Evolutionary conservation across 371 early-diverging fungal species (phyloP), one percentile per base, ranked within the genome.

Genomic region (Lichtheimia ornata): DNA sequence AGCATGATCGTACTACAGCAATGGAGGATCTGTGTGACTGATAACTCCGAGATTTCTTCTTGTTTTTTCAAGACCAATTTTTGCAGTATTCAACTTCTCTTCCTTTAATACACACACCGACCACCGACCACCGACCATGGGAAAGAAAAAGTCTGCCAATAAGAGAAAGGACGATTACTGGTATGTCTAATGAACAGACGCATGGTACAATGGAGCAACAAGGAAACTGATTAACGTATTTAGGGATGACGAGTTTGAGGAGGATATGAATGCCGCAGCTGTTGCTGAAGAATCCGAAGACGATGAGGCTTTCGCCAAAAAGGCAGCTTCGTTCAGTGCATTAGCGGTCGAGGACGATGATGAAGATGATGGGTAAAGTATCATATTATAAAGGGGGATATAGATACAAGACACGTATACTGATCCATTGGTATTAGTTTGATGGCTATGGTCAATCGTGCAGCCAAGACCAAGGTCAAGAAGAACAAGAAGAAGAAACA

Each of bases 101-200:
- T 35, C 9, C 35, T 35, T 35, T 35, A 11, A 35, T 35, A 35
- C 35, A 35, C 11, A 6, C 35, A 35, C 35, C 22, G 22, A 22
- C 2, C 35, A 30, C 7, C 7, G 30, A 30, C 30, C 30, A 35
- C 35, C 35, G 11, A 62, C 42, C 59, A 81, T 81, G 81, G 81
- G 64, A 61, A 81, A 81, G 56, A 81, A 81, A 74, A 81, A 81
- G 63, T 67, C 65, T 54, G 74, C 72, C 64, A 81, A 77, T 43
- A 77, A 72, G 65, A 81, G 66, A 61, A 73, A 81, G 62, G 78
- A 81, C 73, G 81, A 81, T 27, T 76, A 81, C 63, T 81, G 81
- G 81, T 75, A 77, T 28, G 28, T 22, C 11, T 28, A 20, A 49
- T 17, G 51, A 12, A 54, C 15, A 11, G 35, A 5, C 11, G 0